Conservation (phyloP, 2,329 filamentous ascomycete species). For the Penicillium sp. region DNA sequence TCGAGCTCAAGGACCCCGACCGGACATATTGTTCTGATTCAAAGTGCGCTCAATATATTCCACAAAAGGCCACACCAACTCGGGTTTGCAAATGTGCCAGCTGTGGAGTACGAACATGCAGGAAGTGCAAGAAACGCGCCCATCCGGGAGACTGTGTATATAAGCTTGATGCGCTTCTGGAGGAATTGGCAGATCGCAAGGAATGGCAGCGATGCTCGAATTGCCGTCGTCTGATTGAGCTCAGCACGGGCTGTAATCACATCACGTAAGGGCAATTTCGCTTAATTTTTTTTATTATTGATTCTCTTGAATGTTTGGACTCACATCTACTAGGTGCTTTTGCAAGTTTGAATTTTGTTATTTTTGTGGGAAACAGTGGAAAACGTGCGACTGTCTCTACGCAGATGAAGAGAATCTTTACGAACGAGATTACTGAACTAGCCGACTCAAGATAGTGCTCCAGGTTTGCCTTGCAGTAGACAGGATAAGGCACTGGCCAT, state of each 20-base stretch:
- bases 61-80: background rate
- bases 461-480: background rate
- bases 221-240: constrained; percentile 4
- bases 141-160: background rate
- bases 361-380: background rate
- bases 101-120: constrained; percentile 1
- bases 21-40: constrained; percentile 1
- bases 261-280: background rate
- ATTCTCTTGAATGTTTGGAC: background rate
- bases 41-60: background rate
- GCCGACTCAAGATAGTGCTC: background rate
- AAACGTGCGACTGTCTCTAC: background rate
- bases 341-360: constrained; percentile 4
- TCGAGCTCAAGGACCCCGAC: background rate
- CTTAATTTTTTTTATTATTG: background rate
- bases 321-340: background rate
- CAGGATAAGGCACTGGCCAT: background rate
- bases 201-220: constrained; percentile 2
- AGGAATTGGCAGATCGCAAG: background rate
- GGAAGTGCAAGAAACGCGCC: background rate
- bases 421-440: background rate
- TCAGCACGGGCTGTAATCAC: background rate
- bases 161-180: background rate
- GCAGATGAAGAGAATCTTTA: background rate
- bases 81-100: background rate